Percentiles rank a stretch among this genome's conserved stretches.
Evolutionary conservation across 2,329 filamentous ascomycete genomes (phyloP).

Genomic region (Aspergillus brasiliensis): DNA sequence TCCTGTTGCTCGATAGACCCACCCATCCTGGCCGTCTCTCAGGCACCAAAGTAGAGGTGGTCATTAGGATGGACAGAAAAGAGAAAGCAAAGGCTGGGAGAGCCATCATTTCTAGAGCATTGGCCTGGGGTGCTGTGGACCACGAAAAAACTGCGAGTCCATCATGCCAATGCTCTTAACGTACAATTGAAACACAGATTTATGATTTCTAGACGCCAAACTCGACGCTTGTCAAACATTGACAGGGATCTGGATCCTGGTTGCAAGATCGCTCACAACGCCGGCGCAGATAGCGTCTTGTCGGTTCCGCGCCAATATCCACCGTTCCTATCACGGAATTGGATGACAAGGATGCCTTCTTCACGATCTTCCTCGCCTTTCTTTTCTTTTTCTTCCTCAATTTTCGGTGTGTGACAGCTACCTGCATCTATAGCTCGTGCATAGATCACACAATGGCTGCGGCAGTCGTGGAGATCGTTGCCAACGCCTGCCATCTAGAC

Average conservation of each 20-base stretch:
- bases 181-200: background rate
- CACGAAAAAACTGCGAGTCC: background rate
- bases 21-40: constrained; percentile 1
- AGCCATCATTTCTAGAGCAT: background rate
- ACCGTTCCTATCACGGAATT: background rate
- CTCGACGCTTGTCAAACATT: background rate
- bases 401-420: background rate
- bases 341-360: background rate
- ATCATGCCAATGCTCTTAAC: background rate
- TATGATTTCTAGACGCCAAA: background rate
- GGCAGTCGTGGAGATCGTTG: background rate
- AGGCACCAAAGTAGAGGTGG: background rate
- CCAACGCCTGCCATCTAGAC: background rate
- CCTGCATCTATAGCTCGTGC: background rate
- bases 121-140: background rate
- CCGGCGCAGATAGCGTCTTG: constrained; percentile 1
- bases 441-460: background rate
- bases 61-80: background rate
- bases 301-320: constrained; percentile 2
- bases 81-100: background rate
- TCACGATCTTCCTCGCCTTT: background rate
- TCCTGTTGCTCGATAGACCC: background rate
- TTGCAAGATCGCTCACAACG: background rate
- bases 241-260: background rate
- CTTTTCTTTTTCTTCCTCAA: background rate